phyloP scores from a whole-genome alignment of 2,329 filamentous ascomycete genomes.

The Xylariaceae sp. region DNA sequence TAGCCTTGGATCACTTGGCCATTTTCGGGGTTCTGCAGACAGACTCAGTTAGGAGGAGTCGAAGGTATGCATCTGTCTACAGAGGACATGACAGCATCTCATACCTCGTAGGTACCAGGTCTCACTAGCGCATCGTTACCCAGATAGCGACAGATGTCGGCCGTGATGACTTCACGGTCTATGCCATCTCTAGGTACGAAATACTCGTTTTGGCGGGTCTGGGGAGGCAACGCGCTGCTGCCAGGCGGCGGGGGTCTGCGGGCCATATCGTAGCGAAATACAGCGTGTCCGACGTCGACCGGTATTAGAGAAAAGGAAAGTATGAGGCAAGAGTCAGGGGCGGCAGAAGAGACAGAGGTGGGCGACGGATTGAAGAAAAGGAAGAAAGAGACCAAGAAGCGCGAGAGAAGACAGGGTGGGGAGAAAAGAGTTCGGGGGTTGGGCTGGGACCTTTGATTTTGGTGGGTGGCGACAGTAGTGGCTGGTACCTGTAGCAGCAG shows the following conservation, averaged over 20 bases:
- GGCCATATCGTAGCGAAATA: conserved; percentile 32
- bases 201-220: conserved; percentile 66
- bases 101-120: conserved; percentile 69
- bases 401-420: conserved; percentile 29
- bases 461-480: conserved; percentile 15
- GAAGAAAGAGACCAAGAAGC: conserved; percentile 24
- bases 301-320: conserved; percentile 18
- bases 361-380: conserved; percentile 14
- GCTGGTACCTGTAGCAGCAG: conserved; percentile 11
- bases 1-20: conserved; percentile 65
- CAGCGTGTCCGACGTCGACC: conserved; percentile 24
- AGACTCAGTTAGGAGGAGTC: conserved; percentile 22
- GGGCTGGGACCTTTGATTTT: conserved; percentile 21
- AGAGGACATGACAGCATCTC: conserved; percentile 18
- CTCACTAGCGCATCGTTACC: conserved; percentile 78
- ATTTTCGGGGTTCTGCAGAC: conserved; percentile 47
- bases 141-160: conserved; percentile 79
- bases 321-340: conserved; percentile 19
- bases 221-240: conserved; percentile 38
- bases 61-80: background rate
- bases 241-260: conserved; percentile 37
- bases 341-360: conserved; percentile 20
- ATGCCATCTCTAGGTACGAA: conserved; percentile 78
- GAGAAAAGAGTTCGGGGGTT: conserved; percentile 26
- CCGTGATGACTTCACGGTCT: conserved; percentile 77